Base-by-base conservation (phyloP, 768 basidiomycete genomes). In the Saitozyma podzolica region DNA sequence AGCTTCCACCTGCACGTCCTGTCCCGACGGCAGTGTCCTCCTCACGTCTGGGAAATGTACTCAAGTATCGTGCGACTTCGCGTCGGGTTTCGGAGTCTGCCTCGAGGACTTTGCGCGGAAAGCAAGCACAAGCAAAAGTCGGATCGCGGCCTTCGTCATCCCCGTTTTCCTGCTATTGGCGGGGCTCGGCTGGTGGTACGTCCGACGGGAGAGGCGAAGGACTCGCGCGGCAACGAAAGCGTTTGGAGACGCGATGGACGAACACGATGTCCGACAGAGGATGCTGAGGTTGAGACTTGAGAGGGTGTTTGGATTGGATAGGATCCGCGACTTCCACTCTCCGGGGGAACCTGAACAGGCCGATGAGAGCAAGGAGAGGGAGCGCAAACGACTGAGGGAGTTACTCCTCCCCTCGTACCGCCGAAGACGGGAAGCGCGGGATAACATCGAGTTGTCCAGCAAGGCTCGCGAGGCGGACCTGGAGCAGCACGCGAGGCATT, bases 191-290 rank as follows among this genome's bases (percentile, higher is more conserved):
- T 69, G 70, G 66, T 69, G 59, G 66, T 75, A 67, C 55, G 59
- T 77, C 47, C 53, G 63, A 19, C 59, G 62, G 49, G 54, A 74
- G 47, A 59, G 78, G 40, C 41, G 54, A 17, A 61, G 61, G 59
- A 73, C 65, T 16, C 40, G 72, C 29, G 50, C 72, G 54, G 64
- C 59, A 6, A 75, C 71, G 2, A 56, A 63, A 13, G 68, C 59
- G n/a, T 77, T 79, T 55, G 70, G 59, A 6, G 58, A 67, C 4
- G 62, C 58, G 9, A 41, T 77, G 51, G 74, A 74, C 40, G 67
- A 70, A 4, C 41, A 54, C 14, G 48, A 53, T 16, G 57, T 68
- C n/a, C 48, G 40, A 53, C 70, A 68, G 19, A 50, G 59, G 40
- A 41, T 61, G n/a, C 50, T 60, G 47, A 49, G 45, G 11, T 51